Evolutionary conservation across 805 yeast species (phyloP).

Genomic region (Ogataea populi-albae): DNA sequence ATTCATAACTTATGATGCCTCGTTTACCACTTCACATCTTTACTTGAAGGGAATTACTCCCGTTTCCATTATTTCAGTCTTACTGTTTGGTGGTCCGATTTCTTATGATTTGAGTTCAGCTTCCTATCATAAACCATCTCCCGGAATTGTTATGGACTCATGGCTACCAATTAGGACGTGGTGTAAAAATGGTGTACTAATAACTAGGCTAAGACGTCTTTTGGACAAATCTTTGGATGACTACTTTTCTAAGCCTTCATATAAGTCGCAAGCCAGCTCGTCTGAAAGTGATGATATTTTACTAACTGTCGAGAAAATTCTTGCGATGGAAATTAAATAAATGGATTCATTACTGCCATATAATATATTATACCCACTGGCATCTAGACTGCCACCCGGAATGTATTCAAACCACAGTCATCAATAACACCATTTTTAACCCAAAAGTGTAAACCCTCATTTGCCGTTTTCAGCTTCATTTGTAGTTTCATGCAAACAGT

Average conservation of each 20-base stretch:
- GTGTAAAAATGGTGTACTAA: constrained; percentile 88
- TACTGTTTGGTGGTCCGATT: constrained; percentile 80
- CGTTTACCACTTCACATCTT: constrained; percentile 60
- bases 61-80: constrained; percentile 61
- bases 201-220: constrained; percentile 63
- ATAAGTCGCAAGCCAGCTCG: constrained; percentile 14
- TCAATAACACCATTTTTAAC: constrained; percentile 51
- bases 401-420: constrained; percentile 36
- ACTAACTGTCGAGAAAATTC: constrained; percentile 38
- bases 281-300: constrained; percentile 36
- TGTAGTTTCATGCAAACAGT: constrained; percentile 37
- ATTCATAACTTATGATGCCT: constrained; percentile 61
- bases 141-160: constrained; percentile 81
- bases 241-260: constrained; percentile 52
- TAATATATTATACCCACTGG: constrained; percentile 1
- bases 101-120: constrained; percentile 50
- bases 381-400: constrained; percentile 38
- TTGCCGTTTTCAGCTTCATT: constrained; percentile 42
- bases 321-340: constrained; percentile 20
- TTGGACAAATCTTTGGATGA: constrained; percentile 66
- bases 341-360: not conserved
- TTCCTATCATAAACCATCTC: constrained; percentile 50
- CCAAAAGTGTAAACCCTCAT: constrained; percentile 58
- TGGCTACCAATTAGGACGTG: constrained; percentile 92
- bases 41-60: constrained; percentile 81